Percentiles rank a stretch among this genome's conserved stretches.
Evolutionary conservation across 2,329 filamentous ascomycete genomes (phyloP).

Genomic region (Trichoderma polysporum): DNA sequence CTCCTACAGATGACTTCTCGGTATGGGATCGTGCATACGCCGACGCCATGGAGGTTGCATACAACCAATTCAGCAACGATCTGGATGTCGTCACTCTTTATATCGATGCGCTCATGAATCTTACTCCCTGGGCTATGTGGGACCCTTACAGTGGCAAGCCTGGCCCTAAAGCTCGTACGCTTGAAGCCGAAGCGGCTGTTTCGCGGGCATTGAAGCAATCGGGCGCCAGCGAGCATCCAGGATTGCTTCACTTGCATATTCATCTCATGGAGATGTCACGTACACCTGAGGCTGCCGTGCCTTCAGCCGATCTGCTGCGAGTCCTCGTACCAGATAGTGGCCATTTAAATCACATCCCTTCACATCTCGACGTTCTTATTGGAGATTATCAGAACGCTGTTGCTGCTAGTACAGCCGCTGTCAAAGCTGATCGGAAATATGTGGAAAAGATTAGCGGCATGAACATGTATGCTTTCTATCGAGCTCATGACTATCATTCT

Average conservation of each 20-base stretch:
- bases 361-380: background rate
- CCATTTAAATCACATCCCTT: conserved; percentile 47
- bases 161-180: background rate
- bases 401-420: background rate
- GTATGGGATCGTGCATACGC: conserved; percentile 7
- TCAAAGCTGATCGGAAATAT: background rate
- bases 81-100: background rate
- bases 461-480: background rate
- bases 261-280: conserved; percentile 67
- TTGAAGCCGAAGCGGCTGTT: background rate
- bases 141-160: background rate
- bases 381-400: background rate
- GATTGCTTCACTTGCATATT: conserved; percentile 6
- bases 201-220: background rate
- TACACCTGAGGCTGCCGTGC: conserved; percentile 58
- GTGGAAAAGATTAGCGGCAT: background rate
- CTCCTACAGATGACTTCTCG: background rate
- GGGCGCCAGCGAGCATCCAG: background rate
- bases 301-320: conserved; percentile 59
- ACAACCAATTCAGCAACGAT: background rate
- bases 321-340: conserved; percentile 63
- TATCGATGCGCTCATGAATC: conserved; percentile 4
- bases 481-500: background rate
- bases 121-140: conserved; percentile 2
- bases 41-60: background rate